Evolutionary conservation across 306 rosid genomes (phyloP), one percentile per base, ranked within the genome.

Genomic region (Casuarina equisetifolia): DNA sequence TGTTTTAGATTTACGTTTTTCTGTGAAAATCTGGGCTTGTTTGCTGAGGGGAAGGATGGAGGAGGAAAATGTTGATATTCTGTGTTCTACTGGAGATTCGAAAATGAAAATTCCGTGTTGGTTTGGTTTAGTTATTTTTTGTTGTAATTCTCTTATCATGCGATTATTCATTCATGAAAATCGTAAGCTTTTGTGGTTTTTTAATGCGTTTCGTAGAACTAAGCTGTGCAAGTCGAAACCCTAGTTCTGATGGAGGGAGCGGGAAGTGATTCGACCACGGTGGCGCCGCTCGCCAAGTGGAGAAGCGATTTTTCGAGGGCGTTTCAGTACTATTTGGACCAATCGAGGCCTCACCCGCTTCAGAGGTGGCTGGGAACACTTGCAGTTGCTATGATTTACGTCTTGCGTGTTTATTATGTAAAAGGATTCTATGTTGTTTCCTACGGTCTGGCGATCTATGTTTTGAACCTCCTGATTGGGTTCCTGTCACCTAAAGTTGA

Each of bases 331-430:
- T 69, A 55, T 57, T 12, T 77, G 48, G 75, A 77, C 20, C 68
- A 49, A n/a, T 74, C 80, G 9, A 80, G 79, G 5, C 87, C 84
- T 43, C 80, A 76, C 77, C 35, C 79, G 6, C 38, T 69, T 32
- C 76, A 76, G 43, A 80, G 87, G 77, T 84, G 87, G 87, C 75
- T 80, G 3, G 87, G 79, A 77, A 80, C 84, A 42, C 58, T 77
- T 1, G 79, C 17, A 0, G 62, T 74, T 69, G 76, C 67, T 16
- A 46, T 46, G 58, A 11, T 69, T 20, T 77, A 55, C 8, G n/a
- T 49, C 12, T 69, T 69, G 9, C 81, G 75, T 25, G 50, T 77
- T 69, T 77, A 20, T 70, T 57, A 4, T 57, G 8, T 69, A 17
- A 43, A 42, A 16, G 81, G 81, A 38, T 77, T 77, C 46, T 77